Conservation (phyloP, 192 early-diverging fungal species). For the Coemansia sp. region DNA sequence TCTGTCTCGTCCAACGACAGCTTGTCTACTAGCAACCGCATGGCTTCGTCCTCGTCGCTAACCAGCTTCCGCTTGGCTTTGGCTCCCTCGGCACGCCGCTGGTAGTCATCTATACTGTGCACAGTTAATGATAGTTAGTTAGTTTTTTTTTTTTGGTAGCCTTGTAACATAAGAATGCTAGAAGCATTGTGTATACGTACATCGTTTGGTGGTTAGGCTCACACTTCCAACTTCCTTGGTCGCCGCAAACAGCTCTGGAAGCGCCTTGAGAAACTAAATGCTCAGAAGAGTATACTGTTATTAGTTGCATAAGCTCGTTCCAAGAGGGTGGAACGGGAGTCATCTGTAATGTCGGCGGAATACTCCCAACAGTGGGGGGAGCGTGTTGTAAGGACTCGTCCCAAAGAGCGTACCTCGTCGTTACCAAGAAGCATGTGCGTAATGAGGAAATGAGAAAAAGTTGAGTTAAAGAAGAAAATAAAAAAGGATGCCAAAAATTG, state of each 20-base stretch:
- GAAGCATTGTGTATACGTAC: constrained; percentile 12
- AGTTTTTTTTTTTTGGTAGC: no score
- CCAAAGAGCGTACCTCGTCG: constrained; percentile 24
- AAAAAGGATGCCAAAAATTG: constrained; percentile 6
- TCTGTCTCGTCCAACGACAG: constrained; percentile 47
- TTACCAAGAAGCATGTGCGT: constrained; percentile 35
- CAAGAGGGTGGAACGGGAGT: background rate
- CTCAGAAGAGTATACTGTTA: background rate
- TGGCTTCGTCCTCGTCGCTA: constrained; percentile 27
- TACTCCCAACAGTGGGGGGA: no score
- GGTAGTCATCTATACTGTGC: constrained; percentile 35
- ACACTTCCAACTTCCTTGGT: constrained; percentile 45
- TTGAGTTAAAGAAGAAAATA: background rate
- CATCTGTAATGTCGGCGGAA: background rate
- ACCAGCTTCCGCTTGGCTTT: constrained; percentile 33
- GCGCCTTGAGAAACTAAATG: constrained; percentile 47
- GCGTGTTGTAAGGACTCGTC: background rate
- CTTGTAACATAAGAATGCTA: no score
- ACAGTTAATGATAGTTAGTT: background rate
- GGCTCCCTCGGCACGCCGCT: constrained; percentile 36
- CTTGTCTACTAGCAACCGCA: constrained; percentile 32
- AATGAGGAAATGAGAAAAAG: background rate
- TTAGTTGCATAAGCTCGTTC: background rate
- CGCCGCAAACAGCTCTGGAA: constrained; percentile 36
- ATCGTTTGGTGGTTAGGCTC: constrained; percentile 39